phyloP scores from a whole-genome alignment of 2,329 filamentous ascomycete species.

The Colletotrichum sp. region DNA sequence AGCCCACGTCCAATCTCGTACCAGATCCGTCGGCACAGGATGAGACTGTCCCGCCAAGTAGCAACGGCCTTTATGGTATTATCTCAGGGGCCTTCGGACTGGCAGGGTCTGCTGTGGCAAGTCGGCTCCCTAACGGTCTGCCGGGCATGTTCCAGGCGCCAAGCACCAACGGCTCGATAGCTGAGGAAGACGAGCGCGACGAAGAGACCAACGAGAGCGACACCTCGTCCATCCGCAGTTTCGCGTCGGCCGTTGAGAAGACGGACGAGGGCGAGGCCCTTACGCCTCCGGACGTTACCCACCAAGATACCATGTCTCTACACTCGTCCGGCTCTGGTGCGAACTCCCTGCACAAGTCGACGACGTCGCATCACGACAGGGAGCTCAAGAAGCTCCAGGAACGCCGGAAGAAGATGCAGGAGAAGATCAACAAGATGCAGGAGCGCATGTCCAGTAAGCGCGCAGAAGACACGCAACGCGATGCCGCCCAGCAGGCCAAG shows the following conservation, averaged over 20 bases:
- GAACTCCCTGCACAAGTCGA: conserved; percentile 28
- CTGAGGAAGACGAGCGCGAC: conserved; percentile 32
- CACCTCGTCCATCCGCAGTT: conserved; percentile 51
- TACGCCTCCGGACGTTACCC: conserved; percentile 8
- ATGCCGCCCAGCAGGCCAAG: conserved; percentile 58
- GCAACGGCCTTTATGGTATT: conserved; percentile 60
- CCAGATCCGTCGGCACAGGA: conserved; percentile 26
- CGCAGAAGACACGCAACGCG: conserved; percentile 53
- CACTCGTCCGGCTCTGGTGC: conserved; percentile 43
- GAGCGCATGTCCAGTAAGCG: conserved; percentile 51
- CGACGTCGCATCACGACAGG: conserved; percentile 56
- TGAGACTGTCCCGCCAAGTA: conserved; percentile 37
- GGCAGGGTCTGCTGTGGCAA: conserved; percentile 52
- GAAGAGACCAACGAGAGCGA: conserved; percentile 40
- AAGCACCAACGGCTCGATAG: conserved; percentile 31
- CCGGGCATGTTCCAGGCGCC: conserved; percentile 31
- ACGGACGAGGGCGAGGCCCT: conserved; percentile 31
- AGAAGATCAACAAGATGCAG: conserved; percentile 63
- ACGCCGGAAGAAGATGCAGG: conserved; percentile 65
- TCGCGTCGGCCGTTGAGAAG: conserved; percentile 53
- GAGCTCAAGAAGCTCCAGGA: conserved; percentile 69
- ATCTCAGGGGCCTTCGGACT: conserved; percentile 57
- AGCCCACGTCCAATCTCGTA: conserved; percentile 37
- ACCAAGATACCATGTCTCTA: conserved; percentile 21
- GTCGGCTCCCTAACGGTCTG: conserved; percentile 36